Conservation (phyloP, 2,329 filamentous ascomycete species). For the Basipetospora chlamydospora region DNA sequence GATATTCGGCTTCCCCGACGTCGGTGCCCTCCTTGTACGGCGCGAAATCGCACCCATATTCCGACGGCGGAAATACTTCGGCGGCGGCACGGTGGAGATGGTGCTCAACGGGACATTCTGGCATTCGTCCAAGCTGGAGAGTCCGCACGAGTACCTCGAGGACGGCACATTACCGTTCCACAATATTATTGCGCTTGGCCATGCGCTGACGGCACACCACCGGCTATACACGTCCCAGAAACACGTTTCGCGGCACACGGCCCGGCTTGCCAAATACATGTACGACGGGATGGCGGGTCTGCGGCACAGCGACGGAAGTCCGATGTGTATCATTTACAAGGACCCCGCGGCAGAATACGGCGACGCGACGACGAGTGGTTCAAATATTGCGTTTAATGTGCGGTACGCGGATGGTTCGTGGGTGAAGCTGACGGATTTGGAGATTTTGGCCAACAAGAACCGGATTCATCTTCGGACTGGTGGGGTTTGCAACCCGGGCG, state of each 20-base stretch:
- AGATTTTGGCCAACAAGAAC: constrained; percentile 69
- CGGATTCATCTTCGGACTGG: constrained; percentile 76
- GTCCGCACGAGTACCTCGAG: constrained; percentile 69
- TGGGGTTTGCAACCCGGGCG: constrained; percentile 82
- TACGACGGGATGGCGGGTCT: constrained; percentile 42
- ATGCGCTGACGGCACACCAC: constrained; percentile 55
- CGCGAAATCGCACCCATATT: constrained; percentile 54
- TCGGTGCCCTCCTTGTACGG: constrained; percentile 72
- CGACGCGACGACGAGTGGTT: constrained; percentile 39
- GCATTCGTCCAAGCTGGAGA: constrained; percentile 61
- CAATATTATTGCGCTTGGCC: constrained; percentile 68
- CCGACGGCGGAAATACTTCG: constrained; percentile 64
- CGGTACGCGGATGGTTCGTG: constrained; percentile 53
- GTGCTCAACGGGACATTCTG: constrained; percentile 68
- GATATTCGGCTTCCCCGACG: constrained; percentile 91
- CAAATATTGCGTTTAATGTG: constrained; percentile 74
- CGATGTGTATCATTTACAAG: constrained; percentile 54
- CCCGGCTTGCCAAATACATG: constrained; percentile 45
- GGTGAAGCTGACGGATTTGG: constrained; percentile 70
- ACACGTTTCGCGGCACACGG: constrained; percentile 55
- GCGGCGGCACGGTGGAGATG: constrained; percentile 87
- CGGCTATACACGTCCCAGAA: constrained; percentile 59
- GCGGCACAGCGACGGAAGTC: constrained; percentile 52
- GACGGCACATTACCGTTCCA: constrained; percentile 88
- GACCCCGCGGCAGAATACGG: constrained; percentile 8